These are phyloP conservation scores for Acephala macrosclerotiorum DNA, from an alignment of 2,329 filamentous ascomycete species.

Conservation along the genomic window DNA sequence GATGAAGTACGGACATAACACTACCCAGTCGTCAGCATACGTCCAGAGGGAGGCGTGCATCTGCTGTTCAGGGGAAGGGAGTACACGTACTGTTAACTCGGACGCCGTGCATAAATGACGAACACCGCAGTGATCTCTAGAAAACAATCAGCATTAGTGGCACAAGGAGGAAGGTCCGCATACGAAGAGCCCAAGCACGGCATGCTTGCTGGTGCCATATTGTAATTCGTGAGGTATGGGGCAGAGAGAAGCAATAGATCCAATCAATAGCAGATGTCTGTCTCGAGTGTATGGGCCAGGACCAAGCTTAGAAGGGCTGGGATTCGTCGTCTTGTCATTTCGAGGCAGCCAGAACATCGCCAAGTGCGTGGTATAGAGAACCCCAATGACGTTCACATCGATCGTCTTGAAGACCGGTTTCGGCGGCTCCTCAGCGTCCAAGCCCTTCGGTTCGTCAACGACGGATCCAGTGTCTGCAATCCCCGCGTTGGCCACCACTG, in stretches of 20 bases:
- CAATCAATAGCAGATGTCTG: conserved; percentile 67
- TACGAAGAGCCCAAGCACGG: conserved; percentile 58
- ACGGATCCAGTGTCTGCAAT: conserved; percentile 53
- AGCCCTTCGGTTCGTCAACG: conserved; percentile 53
- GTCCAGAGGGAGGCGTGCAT: no score
- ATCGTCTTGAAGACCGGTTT: conserved; percentile 60
- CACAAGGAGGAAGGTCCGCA: conserved; percentile 42
- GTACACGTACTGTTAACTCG: conserved; percentile 58
- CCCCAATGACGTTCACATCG: conserved; percentile 69
- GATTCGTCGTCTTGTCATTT: conserved; percentile 51
- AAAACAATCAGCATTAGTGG: conserved; percentile 47
- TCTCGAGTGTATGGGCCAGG: conserved; percentile 51
- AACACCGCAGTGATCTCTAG: conserved; percentile 58
- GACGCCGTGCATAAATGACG: conserved; percentile 57
- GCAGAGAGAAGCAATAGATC: conserved; percentile 65
- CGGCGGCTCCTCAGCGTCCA: conserved; percentile 53
- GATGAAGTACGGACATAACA: conserved; percentile 73
- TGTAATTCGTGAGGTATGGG: conserved; percentile 51
- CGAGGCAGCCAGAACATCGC: conserved; percentile 64
- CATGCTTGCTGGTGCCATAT: conserved; percentile 71
- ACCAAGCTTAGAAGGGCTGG: conserved; percentile 18
- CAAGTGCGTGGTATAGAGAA: conserved; percentile 70
- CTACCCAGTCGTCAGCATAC: conserved; percentile 6
- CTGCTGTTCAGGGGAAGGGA: not conserved
- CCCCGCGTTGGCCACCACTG: conserved; percentile 72